phyloP scores from a whole-genome alignment of 1,284 basidiomycete genomes.

The Cutaneotrichosporon mucoides region DNA sequence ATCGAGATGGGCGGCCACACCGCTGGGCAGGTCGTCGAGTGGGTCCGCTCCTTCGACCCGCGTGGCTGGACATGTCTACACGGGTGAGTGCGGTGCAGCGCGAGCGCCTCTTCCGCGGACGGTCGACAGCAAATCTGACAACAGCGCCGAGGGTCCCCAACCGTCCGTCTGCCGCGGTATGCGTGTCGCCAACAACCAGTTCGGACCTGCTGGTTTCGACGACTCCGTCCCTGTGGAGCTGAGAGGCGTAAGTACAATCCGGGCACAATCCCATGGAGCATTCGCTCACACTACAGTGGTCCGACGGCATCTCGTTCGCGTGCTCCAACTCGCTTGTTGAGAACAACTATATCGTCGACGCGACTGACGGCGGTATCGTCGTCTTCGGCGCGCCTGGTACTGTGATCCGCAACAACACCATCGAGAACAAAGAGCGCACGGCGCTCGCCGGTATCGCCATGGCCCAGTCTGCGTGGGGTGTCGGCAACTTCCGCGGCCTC shows the following conservation, averaged over 20 bases:
- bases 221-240: constrained; percentile 57
- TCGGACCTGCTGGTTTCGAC: constrained; percentile 49
- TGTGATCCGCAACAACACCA: constrained; percentile 68
- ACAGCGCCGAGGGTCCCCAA: constrained; percentile 12
- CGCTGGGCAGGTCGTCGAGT: constrained; percentile 38
- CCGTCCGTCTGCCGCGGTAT: not conserved
- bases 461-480: constrained; percentile 65
- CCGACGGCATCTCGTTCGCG: constrained; percentile 72
- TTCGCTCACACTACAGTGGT: too few species aligned
- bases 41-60: constrained; percentile 38
- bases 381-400: constrained; percentile 76
- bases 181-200: constrained; percentile 49
- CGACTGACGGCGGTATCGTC: constrained; percentile 73
- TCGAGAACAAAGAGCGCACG: constrained; percentile 53
- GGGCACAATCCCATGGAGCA: too few species aligned
- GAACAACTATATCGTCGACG: constrained; percentile 63
- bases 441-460: constrained; percentile 69
- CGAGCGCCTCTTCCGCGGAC: too few species aligned
- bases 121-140: too few species aligned
- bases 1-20: constrained; percentile 49
- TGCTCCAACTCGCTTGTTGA: constrained; percentile 64
- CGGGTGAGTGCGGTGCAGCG: not conserved
- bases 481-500: constrained; percentile 64
- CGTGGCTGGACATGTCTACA: constrained; percentile 44
- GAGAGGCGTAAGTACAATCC: too few species aligned